phyloP scores from a whole-genome alignment of 164 flowering plant genomes.

The Houttuynia cordata region DNA sequence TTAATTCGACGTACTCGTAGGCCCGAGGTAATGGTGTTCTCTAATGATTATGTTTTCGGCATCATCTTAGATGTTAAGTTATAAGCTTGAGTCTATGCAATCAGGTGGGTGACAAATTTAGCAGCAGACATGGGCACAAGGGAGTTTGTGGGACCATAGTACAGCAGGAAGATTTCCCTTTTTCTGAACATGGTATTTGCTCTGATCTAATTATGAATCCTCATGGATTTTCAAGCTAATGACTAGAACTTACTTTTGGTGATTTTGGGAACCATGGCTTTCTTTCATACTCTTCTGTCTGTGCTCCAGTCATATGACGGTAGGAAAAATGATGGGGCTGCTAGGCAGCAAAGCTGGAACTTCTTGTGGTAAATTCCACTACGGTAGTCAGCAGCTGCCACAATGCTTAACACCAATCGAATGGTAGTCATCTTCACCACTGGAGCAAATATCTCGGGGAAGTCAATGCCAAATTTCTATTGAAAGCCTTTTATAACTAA shows the following conservation, averaged over 20 bases:
- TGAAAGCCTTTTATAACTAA: no score
- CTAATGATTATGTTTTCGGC: neutral
- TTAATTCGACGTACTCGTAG: slow-evolving; percentile 79
- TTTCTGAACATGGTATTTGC: slow-evolving; percentile 89
- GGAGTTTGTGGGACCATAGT: slow-evolving; percentile 94
- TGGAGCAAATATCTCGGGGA: no score
- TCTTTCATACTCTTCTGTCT: neutral
- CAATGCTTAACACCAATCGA: slow-evolving; percentile 97
- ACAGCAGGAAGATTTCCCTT: slow-evolving; percentile 94
- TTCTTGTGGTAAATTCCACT: slow-evolving; percentile 85
- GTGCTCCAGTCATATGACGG: slow-evolving; percentile 83
- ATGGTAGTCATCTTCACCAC: slow-evolving; percentile 54
- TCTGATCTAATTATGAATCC: slow-evolving; percentile 99
- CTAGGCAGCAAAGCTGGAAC: slow-evolving; percentile 97
- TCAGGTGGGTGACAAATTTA: slow-evolving; percentile 94
- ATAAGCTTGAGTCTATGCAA: neutral
- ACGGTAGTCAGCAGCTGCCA: no score
- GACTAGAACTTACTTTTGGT: neutral
- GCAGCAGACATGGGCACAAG: slow-evolving; percentile 99
- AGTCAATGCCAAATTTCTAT: no score
- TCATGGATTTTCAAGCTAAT: slow-evolving; percentile 95
- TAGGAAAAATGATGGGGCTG: slow-evolving; percentile 99
- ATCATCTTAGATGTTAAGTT: neutral
- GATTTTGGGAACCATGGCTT: neutral
- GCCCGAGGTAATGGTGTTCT: slow-evolving; percentile 49